phyloP scores from a whole-genome alignment of 2,329 filamentous ascomycete genomes.

The Sporothrix curviconia region DNA sequence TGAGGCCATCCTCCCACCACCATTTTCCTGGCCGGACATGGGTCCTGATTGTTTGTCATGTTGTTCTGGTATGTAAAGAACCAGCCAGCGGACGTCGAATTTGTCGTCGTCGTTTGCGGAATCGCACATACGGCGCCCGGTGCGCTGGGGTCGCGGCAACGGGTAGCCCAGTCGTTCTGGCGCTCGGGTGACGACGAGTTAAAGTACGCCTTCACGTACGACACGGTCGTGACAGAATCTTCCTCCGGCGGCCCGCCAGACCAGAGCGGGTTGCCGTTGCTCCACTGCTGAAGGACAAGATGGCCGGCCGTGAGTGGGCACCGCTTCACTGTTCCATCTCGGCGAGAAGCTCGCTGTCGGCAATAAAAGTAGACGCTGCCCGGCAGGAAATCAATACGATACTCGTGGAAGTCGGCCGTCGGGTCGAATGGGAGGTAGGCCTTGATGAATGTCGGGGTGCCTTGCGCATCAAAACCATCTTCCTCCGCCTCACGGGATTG shows the following conservation, averaged over 20 bases:
- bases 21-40: conserved; percentile 21
- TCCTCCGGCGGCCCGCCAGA: conserved; percentile 59
- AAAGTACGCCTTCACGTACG: conserved; percentile 73
- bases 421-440: conserved; percentile 61
- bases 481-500: conserved; percentile 56
- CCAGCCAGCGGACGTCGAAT: conserved; percentile 30
- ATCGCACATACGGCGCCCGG: conserved; percentile 42
- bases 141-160: conserved; percentile 36
- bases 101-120: conserved; percentile 37
- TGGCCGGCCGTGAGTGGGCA: conserved; percentile 58
- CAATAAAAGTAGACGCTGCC: conserved; percentile 61
- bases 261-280: conserved; percentile 67
- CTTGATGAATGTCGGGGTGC: conserved; percentile 51
- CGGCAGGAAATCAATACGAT: conserved; percentile 68
- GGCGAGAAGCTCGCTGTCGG: conserved; percentile 53
- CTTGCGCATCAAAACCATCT: conserved; percentile 55
- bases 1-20: neutral
- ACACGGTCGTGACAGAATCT: conserved; percentile 58
- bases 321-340: conserved; percentile 48
- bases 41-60: conserved; percentile 45
- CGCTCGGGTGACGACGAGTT: conserved; percentile 53
- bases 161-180: conserved; percentile 31
- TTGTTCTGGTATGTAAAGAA: conserved; percentile 45
- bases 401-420: conserved; percentile 62
- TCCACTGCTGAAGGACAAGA: conserved; percentile 69